phyloP scores from a whole-genome alignment of 345 rosid species.

The Erysimum cheiranthoides region DNA sequence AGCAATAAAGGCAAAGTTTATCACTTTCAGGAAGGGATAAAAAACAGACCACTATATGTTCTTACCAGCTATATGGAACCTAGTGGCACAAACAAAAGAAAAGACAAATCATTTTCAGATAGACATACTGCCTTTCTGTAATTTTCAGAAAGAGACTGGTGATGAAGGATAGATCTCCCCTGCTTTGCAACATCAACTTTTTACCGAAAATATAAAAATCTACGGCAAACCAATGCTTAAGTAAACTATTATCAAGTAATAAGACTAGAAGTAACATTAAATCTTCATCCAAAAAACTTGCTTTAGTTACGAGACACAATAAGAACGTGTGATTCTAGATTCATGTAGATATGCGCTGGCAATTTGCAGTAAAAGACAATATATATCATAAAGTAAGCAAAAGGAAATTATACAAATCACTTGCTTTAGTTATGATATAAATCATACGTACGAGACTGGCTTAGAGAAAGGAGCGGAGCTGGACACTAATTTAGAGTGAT shows the following conservation, averaged over 20 bases:
- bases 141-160: conserved; percentile 40
- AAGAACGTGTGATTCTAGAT: conserved; percentile 12
- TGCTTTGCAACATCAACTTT: conserved; percentile 36
- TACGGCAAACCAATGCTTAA: conserved; percentile 13
- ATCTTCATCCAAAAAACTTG: conserved; percentile 1
- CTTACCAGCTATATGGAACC: conserved; percentile 43
- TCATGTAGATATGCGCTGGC: not conserved
- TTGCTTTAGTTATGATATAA: conserved; percentile 21
- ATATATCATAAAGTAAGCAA: conserved; percentile 22
- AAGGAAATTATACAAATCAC: conserved; percentile 5
- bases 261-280: conserved; percentile 10
- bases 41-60: conserved; percentile 37
- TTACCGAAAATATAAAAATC: conserved; percentile 3
- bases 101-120: conserved; percentile 41
- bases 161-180: conserved; percentile 32
- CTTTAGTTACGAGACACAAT: conserved; percentile 19
- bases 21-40: conserved; percentile 37
- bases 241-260: conserved; percentile 12
- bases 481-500: conserved; percentile 36
- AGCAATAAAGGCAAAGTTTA: conserved; percentile 38
- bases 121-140: conserved; percentile 26
- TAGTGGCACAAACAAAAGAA: conserved; percentile 43
- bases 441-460: conserved; percentile 16
- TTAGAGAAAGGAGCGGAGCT: conserved; percentile 31
- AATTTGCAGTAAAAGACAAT: conserved; percentile 33